phyloP scores from a whole-genome alignment of 2,329 filamentous ascomycete genomes.

The Chrysoporthe deuterocubensis region DNA sequence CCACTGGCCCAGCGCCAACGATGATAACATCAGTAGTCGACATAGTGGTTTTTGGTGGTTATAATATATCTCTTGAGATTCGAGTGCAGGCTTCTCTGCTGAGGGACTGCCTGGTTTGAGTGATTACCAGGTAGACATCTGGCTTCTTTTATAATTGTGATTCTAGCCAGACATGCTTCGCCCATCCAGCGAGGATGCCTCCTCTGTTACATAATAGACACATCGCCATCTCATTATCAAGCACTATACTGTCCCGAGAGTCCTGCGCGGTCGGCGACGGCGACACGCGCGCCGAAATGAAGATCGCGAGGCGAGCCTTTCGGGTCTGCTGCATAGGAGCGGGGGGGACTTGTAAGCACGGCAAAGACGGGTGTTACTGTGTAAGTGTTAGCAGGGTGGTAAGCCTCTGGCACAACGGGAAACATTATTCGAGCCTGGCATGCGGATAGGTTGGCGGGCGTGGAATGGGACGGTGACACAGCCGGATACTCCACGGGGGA shows the following conservation, averaged over 20 bases:
- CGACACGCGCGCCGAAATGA: neutral
- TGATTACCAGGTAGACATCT: too few species aligned
- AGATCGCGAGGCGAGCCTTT: too few species aligned
- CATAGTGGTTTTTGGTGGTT: conserved; percentile 1
- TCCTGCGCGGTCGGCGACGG: neutral
- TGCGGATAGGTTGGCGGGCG: too few species aligned
- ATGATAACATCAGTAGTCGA: conserved; percentile 44
- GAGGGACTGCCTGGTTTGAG: neutral
- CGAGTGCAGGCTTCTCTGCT: neutral
- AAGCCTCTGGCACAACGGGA: too few species aligned
- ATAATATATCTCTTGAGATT: neutral
- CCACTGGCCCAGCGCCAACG: conserved; percentile 50
- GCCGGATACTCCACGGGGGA: too few species aligned
- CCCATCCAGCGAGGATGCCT: neutral
- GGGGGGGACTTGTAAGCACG: too few species aligned
- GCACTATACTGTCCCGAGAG: neutral
- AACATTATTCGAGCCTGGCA: too few species aligned
- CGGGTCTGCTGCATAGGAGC: too few species aligned
- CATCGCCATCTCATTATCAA: neutral
- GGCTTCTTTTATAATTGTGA: neutral
- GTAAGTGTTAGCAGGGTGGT: too few species aligned
- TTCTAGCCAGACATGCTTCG: neutral
- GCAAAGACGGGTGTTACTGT: too few species aligned
- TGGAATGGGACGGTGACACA: too few species aligned
- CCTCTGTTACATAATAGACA: neutral